Evolutionary conservation across 2,329 filamentous ascomycete species (phyloP), one percentile per base, ranked within the genome.

Genomic region (Trematosphaeria pertusa): DNA sequence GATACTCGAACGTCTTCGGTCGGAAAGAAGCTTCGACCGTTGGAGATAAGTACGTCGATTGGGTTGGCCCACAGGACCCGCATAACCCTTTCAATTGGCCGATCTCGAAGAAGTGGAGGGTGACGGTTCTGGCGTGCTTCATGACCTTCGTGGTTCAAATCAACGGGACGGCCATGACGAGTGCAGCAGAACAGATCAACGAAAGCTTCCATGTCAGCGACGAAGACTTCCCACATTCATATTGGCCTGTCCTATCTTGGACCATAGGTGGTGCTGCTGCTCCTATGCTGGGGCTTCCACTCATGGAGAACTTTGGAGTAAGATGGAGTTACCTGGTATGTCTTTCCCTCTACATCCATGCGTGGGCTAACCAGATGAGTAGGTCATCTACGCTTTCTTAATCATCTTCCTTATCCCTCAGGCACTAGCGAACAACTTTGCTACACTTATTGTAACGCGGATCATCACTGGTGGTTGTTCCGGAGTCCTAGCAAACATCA

Each of bases 281-380:
- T 9, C 72, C 74, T 5, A 49, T 78, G 4, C 36, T 75, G 3
- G 65, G 73, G 1, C 46, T 78, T 2, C 75, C 75, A 1, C 42
- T 76, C 17, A 76, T 75, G 64, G 75, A 78, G 51, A 69, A 70
- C 4, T 74, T 73, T 19, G 75, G 75, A 4, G 71, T 76, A 2
- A 69, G 74, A 58, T 72, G 71, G 4, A 75, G 74, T 3, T 78
- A 78, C 31, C 64, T 77, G 26, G 67, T 65, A 48, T 7, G 52
- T 39, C 10, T 11, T 17, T 24, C 11, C 22, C 28, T 4, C 28
- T 18, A 30, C 3, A 31, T 33, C 2, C 33, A 7, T n/a, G 5
- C 14, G n/a, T 28, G 33, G 21, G 10, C 44, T 53, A 37, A 54
- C 12, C 67, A 10, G 12, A 7, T 2, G 11, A 3, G 20, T 15